A percentile compares a stretch with the other conserved stretches of the same genome.
These are phyloP conservation scores for Zangia roseola DNA, from an alignment of 768 basidiomycete genomes.

Conservation along the genomic window DNA sequence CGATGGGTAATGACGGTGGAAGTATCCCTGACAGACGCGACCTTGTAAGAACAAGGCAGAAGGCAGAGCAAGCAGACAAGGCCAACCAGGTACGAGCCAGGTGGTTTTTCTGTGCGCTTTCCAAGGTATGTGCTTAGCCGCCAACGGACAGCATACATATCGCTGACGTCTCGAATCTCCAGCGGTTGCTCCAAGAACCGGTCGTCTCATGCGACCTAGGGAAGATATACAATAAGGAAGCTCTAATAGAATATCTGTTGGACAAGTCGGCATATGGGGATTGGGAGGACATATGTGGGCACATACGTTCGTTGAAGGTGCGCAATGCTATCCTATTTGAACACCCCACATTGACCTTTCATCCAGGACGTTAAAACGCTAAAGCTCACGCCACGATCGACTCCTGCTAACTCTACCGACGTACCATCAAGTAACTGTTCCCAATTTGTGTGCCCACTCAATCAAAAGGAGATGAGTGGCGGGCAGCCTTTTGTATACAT, in stretches of 20 bases:
- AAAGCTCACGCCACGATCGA: constrained; percentile 73
- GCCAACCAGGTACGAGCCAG: constrained; percentile 83
- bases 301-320: constrained; percentile 91
- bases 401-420: constrained; percentile 36
- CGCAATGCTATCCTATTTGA: constrained; percentile 21
- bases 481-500: constrained; percentile 85
- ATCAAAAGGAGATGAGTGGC: constrained; percentile 94
- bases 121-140: constrained; percentile 69
- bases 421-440: constrained; percentile 47
- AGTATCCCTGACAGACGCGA: constrained; percentile 84
- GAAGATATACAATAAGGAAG: constrained; percentile 95
- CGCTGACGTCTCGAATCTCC: constrained; percentile 5
- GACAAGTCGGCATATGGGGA: constrained; percentile 86
- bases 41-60: constrained; percentile 68
- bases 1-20: constrained; percentile 88
- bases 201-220: constrained; percentile 90
- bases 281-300: constrained; percentile 88
- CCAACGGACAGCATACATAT: neutral
- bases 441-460: constrained; percentile 88
- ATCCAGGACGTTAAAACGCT: constrained; percentile 82
- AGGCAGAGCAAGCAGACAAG: constrained; percentile 88
- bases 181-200: constrained; percentile 86
- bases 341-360: neutral
- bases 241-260: constrained; percentile 86
- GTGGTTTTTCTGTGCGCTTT: constrained; percentile 94